Percentiles rank a stretch among this genome's conserved stretches.
Conservation (phyloP, 371 early-diverging fungal genomes). For the Nematocida minor region DNA sequence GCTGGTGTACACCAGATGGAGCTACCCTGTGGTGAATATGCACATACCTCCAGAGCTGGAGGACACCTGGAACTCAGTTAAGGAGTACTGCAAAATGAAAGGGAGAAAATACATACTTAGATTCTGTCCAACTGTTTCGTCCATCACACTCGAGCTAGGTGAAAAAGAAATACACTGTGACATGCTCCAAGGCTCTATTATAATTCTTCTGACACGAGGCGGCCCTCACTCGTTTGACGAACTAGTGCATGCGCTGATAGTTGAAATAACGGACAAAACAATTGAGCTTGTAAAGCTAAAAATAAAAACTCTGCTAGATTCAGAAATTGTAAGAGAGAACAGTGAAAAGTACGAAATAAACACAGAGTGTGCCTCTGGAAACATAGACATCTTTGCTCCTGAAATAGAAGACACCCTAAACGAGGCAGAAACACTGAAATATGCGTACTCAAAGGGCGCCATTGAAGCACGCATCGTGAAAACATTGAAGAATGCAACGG, state of each 20-base stretch:
- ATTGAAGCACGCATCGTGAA: constrained; percentile 31
- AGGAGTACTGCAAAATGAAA: constrained; percentile 30
- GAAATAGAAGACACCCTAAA: neutral
- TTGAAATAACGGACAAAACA: neutral
- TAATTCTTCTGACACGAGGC: constrained; percentile 22
- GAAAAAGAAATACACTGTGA: constrained; percentile 15
- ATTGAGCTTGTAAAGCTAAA: neutral
- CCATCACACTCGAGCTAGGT: constrained; percentile 3
- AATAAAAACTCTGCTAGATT: neutral
- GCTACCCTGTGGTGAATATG: constrained; percentile 27
- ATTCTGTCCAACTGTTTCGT: constrained; percentile 35
- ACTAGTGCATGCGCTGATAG: neutral
- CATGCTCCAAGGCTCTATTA: constrained; percentile 22
- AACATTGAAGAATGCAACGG: neutral
- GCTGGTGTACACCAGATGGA: constrained; percentile 39
- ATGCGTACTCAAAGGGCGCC: constrained; percentile 1
- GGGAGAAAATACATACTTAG: constrained; percentile 22
- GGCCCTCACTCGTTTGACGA: neutral
- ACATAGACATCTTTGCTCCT: constrained; percentile 14
- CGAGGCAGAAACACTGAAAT: neutral
- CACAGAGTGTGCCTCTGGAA: neutral
- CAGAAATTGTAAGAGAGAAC: neutral
- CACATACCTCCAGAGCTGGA: constrained; percentile 34
- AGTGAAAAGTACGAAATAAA: constrained; percentile 4
- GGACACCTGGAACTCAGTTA: constrained; percentile 5